phyloP scores from a whole-genome alignment of 2,329 filamentous ascomycete genomes.

The Daldinia sp. region DNA sequence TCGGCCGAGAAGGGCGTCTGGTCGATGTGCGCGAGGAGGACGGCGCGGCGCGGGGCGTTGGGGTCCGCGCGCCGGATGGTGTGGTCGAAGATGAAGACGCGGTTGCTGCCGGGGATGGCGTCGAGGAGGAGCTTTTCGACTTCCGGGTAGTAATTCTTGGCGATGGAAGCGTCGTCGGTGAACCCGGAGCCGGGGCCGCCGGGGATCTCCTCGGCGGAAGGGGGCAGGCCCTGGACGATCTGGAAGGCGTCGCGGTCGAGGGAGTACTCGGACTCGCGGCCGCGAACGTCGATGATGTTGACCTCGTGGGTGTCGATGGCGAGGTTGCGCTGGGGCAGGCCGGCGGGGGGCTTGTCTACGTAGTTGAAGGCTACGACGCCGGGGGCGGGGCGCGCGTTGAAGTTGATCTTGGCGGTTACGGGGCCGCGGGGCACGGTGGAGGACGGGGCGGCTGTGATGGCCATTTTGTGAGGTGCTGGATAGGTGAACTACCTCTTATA shows the following conservation, averaged over 20 bases:
- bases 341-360: slow-evolving; percentile 72
- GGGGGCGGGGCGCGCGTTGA: slow-evolving; percentile 67
- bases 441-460: slow-evolving; percentile 51
- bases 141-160: slow-evolving; percentile 84
- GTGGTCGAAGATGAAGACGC: slow-evolving; percentile 85
- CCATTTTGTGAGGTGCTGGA: slow-evolving; percentile 49
- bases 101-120: slow-evolving; percentile 73
- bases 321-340: slow-evolving; percentile 75
- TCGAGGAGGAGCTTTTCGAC: slow-evolving; percentile 78
- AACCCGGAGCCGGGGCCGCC: slow-evolving; percentile 67
- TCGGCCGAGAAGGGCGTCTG: slow-evolving; percentile 77
- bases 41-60: slow-evolving; percentile 73
- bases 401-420: slow-evolving; percentile 73
- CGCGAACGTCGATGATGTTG: slow-evolving; percentile 78
- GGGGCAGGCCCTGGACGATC: slow-evolving; percentile 68
- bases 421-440: slow-evolving; percentile 65
- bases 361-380: slow-evolving; percentile 72
- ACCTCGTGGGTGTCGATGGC: slow-evolving; percentile 63
- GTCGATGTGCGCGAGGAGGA: slow-evolving; percentile 83
- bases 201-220: slow-evolving; percentile 52
- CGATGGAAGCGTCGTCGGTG: slow-evolving; percentile 75
- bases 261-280: slow-evolving; percentile 72
- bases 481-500: background rate
- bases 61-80: slow-evolving; percentile 79
- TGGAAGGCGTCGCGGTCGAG: slow-evolving; percentile 83